phyloP scores from a whole-genome alignment of 345 rosid genomes.

The Sonneratia alba region DNA sequence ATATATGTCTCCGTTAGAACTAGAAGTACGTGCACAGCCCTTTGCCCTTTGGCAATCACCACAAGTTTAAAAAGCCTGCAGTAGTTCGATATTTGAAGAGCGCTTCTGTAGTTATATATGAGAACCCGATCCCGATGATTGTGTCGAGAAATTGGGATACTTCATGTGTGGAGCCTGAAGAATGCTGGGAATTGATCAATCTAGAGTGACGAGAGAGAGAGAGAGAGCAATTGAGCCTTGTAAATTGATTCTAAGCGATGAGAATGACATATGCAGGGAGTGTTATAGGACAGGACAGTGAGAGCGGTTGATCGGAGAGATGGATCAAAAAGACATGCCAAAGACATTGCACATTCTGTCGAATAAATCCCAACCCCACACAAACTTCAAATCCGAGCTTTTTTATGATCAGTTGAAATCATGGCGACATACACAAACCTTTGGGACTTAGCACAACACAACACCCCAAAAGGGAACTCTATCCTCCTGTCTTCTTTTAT shows the following conservation, averaged over 20 bases:
- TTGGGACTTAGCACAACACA: neutral
- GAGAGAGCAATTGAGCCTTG: neutral
- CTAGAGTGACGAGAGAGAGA: neutral
- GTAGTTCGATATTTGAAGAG: no score
- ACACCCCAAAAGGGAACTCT: neutral
- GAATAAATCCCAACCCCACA: neutral
- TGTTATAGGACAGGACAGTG: neutral
- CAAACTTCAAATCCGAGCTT: conserved; percentile 4
- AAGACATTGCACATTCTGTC: conserved; percentile 7
- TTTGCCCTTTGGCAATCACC: no score
- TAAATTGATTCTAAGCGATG: neutral
- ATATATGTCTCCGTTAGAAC: neutral
- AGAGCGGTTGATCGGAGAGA: neutral
- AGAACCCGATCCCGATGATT: no score
- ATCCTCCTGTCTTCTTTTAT: neutral
- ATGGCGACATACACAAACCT: neutral
- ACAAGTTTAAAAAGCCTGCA: no score
- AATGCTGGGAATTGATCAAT: neutral
- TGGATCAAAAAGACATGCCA: neutral
- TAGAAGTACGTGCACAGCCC: no score
- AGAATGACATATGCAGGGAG: neutral
- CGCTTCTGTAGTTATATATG: no score
- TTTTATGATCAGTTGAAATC: conserved; percentile 1
- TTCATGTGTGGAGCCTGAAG: neutral
- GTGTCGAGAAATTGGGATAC: neutral